phyloP scores from a whole-genome alignment of 768 basidiomycete genomes.

The Suillus fuscotomentosus region DNA sequence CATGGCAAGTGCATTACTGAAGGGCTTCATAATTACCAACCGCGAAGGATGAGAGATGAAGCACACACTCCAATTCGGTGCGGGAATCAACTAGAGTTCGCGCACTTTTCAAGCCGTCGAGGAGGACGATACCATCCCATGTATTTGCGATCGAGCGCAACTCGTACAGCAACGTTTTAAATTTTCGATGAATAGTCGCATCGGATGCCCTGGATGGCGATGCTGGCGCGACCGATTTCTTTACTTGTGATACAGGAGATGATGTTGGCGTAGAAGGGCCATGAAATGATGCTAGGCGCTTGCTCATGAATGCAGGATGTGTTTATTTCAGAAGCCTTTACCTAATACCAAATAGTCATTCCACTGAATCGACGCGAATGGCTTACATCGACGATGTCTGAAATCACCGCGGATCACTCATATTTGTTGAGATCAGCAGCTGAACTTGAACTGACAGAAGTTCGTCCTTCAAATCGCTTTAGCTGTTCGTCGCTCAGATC shows the following conservation, averaged over 20 bases:
- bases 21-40: neutral
- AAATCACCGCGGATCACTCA: slow-evolving; percentile 24
- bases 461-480: slow-evolving; percentile 6
- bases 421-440: slow-evolving; percentile 30
- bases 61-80: slow-evolving; percentile 80
- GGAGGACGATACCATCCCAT: slow-evolving; percentile 82
- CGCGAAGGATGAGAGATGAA: neutral
- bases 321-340: slow-evolving; percentile 11
- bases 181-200: slow-evolving; percentile 79
- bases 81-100: slow-evolving; percentile 71
- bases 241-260: slow-evolving; percentile 54
- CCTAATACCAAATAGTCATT: slow-evolving; percentile 7
- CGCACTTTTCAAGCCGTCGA: slow-evolving; percentile 78
- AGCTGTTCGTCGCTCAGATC: neutral
- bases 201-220: slow-evolving; percentile 50
- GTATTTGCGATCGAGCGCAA: slow-evolving; percentile 58
- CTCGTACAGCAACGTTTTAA: slow-evolving; percentile 68
- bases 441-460: slow-evolving; percentile 31
- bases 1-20: slow-evolving; percentile 63
- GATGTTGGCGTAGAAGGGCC: slow-evolving; percentile 76
- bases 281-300: slow-evolving; percentile 72
- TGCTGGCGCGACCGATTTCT: slow-evolving; percentile 36
- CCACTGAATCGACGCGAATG: neutral
- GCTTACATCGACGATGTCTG: neutral
- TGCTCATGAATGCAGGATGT: slow-evolving; percentile 36